Percentiles rank a stretch among this genome's conserved stretches.
phyloP scores from a whole-genome alignment of 371 early-diverging fungal species.

The Mucor saturninus region DNA sequence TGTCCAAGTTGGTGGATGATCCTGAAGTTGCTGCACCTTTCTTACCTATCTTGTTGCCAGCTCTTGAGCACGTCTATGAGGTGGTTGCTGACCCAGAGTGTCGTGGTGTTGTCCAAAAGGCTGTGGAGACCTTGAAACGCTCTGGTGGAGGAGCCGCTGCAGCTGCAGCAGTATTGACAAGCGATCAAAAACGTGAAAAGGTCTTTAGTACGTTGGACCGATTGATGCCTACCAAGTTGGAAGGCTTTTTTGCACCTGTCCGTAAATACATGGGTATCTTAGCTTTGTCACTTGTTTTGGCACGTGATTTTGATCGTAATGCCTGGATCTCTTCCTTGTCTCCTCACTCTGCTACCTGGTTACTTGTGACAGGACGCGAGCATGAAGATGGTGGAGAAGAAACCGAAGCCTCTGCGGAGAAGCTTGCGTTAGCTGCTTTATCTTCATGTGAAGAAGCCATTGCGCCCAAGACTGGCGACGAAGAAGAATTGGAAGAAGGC shows the following conservation, averaged over 20 bases:
- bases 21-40: constrained; percentile 82
- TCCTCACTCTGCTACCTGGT: constrained; percentile 51
- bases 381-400: constrained; percentile 38
- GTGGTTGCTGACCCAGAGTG: constrained; percentile 81
- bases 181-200: constrained; percentile 52
- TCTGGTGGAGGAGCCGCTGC: constrained; percentile 31
- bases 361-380: constrained; percentile 39
- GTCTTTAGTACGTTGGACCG: constrained; percentile 42
- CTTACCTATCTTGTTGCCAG: constrained; percentile 79
- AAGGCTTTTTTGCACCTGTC: constrained; percentile 44
- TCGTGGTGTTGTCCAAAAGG: constrained; percentile 65
- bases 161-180: constrained; percentile 36
- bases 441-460: constrained; percentile 50
- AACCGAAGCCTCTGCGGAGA: constrained; percentile 36
- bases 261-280: constrained; percentile 41
- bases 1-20: constrained; percentile 83
- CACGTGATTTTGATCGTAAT: constrained; percentile 42
- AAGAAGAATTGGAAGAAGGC: constrained; percentile 71
- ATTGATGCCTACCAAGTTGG: constrained; percentile 46
- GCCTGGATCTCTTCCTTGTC: constrained; percentile 49
- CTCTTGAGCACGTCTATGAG: constrained; percentile 75
- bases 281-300: constrained; percentile 40
- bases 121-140: constrained; percentile 44
- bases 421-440: constrained; percentile 38
- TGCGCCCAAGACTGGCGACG: constrained; percentile 47